A percentile compares a stretch with the other conserved stretches of the same genome.
phyloP scores from a whole-genome alignment of 352 stramenopile genomes.

The Phytophthora pseudosyringae region DNA sequence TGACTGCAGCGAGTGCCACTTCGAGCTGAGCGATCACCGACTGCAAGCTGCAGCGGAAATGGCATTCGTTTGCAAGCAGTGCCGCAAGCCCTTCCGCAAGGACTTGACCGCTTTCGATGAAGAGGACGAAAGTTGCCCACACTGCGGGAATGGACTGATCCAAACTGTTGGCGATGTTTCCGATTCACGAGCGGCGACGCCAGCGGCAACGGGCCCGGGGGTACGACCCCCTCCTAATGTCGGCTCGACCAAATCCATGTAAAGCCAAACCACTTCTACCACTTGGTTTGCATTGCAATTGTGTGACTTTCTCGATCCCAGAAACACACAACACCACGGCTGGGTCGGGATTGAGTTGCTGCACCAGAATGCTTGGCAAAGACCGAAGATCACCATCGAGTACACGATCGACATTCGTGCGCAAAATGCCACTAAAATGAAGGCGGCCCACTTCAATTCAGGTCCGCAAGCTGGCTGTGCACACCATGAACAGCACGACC shows the following conservation, averaged over 20 bases:
- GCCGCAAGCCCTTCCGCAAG: conserved; percentile 69
- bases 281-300: conserved; percentile 1
- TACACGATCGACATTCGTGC: no score
- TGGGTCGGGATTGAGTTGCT: background rate
- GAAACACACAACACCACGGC: background rate
- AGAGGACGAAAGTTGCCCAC: conserved; percentile 69
- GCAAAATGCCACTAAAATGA: no score
- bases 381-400: background rate
- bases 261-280: background rate
- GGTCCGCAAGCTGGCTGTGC: background rate
- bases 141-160: conserved; percentile 60
- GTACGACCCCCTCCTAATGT: background rate
- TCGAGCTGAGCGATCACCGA: conserved; percentile 66
- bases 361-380: conserved; percentile 2
- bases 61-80: conserved; percentile 74
- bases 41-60: conserved; percentile 53
- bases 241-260: no score
- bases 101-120: conserved; percentile 55
- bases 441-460: background rate
- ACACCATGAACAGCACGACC: background rate
- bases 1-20: conserved; percentile 81
- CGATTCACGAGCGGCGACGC: conserved; percentile 2
- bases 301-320: background rate
- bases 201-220: background rate
- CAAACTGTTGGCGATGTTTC: conserved; percentile 25